Conservation (phyloP, 306 rosid species). For the Cotoneaster glaucophyllus region DNA sequence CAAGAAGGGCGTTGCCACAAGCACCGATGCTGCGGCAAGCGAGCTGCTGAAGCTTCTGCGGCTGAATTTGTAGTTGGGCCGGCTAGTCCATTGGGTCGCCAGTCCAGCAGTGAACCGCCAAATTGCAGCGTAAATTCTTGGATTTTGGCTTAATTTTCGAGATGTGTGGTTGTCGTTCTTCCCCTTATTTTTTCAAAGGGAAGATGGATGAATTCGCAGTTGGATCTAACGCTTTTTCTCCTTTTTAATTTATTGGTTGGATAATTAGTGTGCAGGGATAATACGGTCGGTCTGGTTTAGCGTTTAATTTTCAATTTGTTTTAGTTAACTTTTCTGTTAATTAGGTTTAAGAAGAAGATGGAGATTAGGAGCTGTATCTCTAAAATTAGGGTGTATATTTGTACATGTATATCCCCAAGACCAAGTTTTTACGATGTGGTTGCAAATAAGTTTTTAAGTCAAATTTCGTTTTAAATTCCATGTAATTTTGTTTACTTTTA, state of each 20-base stretch:
- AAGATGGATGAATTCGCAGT: background rate
- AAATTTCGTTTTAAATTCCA: background rate
- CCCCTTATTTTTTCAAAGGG: conserved; percentile 35
- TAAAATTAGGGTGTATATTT: background rate
- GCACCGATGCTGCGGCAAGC: conserved; percentile 26
- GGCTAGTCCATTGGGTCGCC: background rate
- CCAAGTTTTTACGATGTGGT: background rate
- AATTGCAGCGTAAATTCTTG: background rate
- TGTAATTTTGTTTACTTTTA: background rate
- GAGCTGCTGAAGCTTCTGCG: conserved; percentile 28
- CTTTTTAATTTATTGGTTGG: background rate
- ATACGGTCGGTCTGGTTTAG: background rate
- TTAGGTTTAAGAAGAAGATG: background rate
- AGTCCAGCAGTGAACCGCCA: background rate
- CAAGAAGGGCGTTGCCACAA: conserved; percentile 5
- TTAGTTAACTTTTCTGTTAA: background rate
- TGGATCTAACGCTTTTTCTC: background rate
- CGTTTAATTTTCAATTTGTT: background rate
- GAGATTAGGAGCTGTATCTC: background rate
- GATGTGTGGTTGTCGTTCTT: conserved; percentile 13
- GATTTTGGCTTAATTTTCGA: conserved; percentile 13
- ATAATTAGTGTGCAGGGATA: background rate
- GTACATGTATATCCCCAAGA: background rate
- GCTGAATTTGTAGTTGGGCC: conserved; percentile 11
- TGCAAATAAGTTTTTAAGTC: background rate